These are phyloP conservation scores for Hypomyces perniciosus DNA, from an alignment of 2,329 filamentous ascomycete species.

Conservation along the genomic window DNA sequence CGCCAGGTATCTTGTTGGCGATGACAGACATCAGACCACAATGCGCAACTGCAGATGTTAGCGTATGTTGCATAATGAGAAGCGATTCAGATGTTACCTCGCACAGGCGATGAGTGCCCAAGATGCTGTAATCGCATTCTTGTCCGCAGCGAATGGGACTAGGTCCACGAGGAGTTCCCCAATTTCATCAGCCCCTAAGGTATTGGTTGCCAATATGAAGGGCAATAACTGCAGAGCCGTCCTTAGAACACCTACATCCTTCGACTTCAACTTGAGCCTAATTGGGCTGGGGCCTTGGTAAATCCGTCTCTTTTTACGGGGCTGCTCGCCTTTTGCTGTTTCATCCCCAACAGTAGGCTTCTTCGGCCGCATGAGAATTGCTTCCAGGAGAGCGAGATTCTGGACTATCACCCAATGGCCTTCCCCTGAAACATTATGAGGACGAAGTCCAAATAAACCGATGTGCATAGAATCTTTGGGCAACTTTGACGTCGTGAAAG, in stretches of 20 bases:
- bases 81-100: slow-evolving; percentile 48
- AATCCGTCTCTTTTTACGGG: slow-evolving; percentile 47
- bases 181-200: slow-evolving; percentile 46
- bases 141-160: slow-evolving; percentile 57
- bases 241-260: slow-evolving; percentile 38
- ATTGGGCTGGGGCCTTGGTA: slow-evolving; percentile 39
- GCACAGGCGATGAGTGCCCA: slow-evolving; percentile 84
- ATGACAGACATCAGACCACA: slow-evolving; percentile 28
- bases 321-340: slow-evolving; percentile 36
- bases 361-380: slow-evolving; percentile 32
- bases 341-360: slow-evolving; percentile 18
- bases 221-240: slow-evolving; percentile 53
- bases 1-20: slow-evolving; percentile 16
- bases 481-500: slow-evolving; percentile 45
- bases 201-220: slow-evolving; percentile 46
- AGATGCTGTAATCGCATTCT: slow-evolving; percentile 58
- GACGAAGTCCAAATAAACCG: slow-evolving; percentile 46
- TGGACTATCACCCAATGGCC: slow-evolving; percentile 56
- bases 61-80: not conserved
- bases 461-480: slow-evolving; percentile 41
- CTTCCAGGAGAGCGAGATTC: slow-evolving; percentile 52
- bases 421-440: slow-evolving; percentile 49
- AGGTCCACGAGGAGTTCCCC: slow-evolving; percentile 53
- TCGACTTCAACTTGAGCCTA: slow-evolving; percentile 41
- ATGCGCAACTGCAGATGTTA: slow-evolving; percentile 29